Base-by-base conservation (phyloP, 2,329 filamentous ascomycete species). In the Cercospora sojina region DNA sequence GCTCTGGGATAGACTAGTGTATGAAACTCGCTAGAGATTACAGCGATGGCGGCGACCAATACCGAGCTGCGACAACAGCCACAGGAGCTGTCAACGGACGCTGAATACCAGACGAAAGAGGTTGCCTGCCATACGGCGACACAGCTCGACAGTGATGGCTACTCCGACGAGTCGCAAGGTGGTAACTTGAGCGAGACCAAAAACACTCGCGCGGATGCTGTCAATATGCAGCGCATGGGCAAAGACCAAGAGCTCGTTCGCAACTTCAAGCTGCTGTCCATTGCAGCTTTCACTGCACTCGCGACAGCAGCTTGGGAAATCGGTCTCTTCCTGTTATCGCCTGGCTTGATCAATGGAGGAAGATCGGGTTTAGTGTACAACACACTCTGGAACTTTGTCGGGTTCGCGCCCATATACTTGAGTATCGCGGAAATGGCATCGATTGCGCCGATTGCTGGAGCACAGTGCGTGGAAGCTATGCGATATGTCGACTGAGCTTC, bases 381-480 rank as follows among this genome's bases (percentile, higher is more conserved):
- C 5, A 67, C 68, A 18, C 58, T 76, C 13, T 71, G 71, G 66
- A 70, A 69, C 18, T 70, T 69, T 29, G 35, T 70, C 27, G 71
- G 72, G 7, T 74, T 73, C 55, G 53, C n/a, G 55, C 70, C 49
- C 61, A 69, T 43, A 59, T 66, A 68, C 25, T 53, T 66, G 29
- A 64, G 56, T 32, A 43, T 76, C 51, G 73, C 75, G 2, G 75
- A 77, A 62, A 73, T 77, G 69, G 73, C 74, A 5, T 73, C 70
- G 2, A 76, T 77, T 72, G 72, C 72, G 16, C 74, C 74, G 12
- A 68, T 53, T 18, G 61, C 67, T 31, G 70, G 70, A 12, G 64
- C 64, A 31, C 67, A 68, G 59, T 62, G 16, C 8, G 56, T 38
- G 56, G 2, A 12, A 3, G 7, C 9, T 1, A 27, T 18, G 59